phyloP scores from a whole-genome alignment of 768 basidiomycete genomes.

The Butyriboletus loyo region DNA sequence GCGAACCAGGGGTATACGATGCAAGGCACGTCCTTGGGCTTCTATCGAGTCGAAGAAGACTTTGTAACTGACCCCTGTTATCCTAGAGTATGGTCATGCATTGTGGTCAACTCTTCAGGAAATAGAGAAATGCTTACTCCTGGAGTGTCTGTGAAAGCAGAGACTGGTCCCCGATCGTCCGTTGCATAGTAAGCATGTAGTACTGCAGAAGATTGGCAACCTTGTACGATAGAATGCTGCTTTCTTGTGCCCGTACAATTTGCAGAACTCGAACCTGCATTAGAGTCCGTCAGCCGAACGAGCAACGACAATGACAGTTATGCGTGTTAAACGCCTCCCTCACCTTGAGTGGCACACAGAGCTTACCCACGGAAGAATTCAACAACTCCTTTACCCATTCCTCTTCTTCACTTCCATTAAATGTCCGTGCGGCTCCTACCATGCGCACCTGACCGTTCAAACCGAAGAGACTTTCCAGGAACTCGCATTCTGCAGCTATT shows the following conservation, averaged over 20 bases:
- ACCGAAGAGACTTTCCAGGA: conserved; percentile 84
- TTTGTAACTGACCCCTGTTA: conserved; percentile 76
- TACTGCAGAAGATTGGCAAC: conserved; percentile 95
- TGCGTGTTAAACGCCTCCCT: background rate
- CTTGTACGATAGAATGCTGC: conserved; percentile 87
- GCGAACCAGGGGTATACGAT: conserved; percentile 53
- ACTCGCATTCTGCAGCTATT: conserved; percentile 93
- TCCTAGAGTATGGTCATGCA: conserved; percentile 41
- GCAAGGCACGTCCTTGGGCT: conserved; percentile 69
- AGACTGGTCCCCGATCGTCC: conserved; percentile 86
- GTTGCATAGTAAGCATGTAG: conserved; percentile 87
- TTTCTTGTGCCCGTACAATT: conserved; percentile 91
- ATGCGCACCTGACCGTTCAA: conserved; percentile 52
- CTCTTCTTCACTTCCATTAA: conserved; percentile 61
- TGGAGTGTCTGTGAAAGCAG: conserved; percentile 70
- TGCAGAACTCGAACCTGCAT: conserved; percentile 83
- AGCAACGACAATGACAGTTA: background rate
- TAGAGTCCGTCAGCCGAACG: background rate
- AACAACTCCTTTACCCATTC: conserved; percentile 77
- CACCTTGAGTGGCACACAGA: conserved; percentile 89
- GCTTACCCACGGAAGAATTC: conserved; percentile 76
- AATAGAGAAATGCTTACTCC: conserved; percentile 52
- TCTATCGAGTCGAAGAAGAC: conserved; percentile 89
- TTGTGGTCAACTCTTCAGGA: background rate
- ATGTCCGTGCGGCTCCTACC: conserved; percentile 69